These are phyloP conservation scores for Barbatosphaeria neglecta DNA, from an alignment of 495 filamentous ascomycete species.

Conservation along the genomic window DNA sequence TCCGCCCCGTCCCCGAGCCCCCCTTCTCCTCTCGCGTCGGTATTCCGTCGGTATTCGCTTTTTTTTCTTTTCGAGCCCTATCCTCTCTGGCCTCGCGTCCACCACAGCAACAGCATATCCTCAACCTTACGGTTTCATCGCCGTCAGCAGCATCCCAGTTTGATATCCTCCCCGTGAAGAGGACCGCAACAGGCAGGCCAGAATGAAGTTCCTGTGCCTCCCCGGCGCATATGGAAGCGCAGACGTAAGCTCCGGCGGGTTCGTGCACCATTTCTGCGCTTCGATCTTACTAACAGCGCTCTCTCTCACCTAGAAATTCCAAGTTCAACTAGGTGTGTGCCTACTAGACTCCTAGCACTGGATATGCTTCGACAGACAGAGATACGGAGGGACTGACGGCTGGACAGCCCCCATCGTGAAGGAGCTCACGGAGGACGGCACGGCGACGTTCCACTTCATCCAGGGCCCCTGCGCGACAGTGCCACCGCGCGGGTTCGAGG, in stretches of 20 bases:
- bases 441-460: slow-evolving; percentile 34
- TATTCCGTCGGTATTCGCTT: not conserved
- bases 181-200: slow-evolving; percentile 2
- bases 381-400: no score
- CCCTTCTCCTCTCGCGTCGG: no score
- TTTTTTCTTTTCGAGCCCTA: not conserved
- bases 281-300: slow-evolving; percentile 11
- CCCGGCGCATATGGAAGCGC: slow-evolving; percentile 39
- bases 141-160: not conserved
- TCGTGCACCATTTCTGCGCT: not conserved
- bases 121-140: not conserved
- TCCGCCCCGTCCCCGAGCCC: no score
- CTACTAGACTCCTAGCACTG: not conserved
- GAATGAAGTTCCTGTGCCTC: slow-evolving; percentile 32
- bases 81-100: not conserved
- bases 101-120: not conserved
- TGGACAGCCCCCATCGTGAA: slow-evolving; percentile 33
- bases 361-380: not conserved
- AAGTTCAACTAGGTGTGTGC: slow-evolving; percentile 35
- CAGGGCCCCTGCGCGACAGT: slow-evolving; percentile 34
- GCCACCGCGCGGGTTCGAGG: slow-evolving; percentile 37
- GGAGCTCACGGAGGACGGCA: slow-evolving; percentile 31
- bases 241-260: slow-evolving; percentile 28
- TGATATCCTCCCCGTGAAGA: not conserved
- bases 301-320: slow-evolving; percentile 34